Base-by-base conservation (phyloP, 495 filamentous ascomycete species). In the Penicillium fimorum region DNA sequence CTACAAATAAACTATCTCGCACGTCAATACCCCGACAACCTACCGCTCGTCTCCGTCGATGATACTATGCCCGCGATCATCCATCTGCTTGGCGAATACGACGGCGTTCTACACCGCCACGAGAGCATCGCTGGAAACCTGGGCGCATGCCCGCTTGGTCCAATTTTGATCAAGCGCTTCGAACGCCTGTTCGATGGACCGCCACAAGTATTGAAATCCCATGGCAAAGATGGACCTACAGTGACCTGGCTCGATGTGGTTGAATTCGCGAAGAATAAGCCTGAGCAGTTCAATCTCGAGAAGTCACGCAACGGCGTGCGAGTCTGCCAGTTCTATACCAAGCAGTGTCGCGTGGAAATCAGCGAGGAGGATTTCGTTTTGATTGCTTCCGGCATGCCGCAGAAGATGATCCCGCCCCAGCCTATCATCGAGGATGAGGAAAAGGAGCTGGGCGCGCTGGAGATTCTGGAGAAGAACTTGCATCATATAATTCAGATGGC, bases 91-190 rank as follows among this genome's bases (percentile, higher is more conserved):
- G 79, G 80, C 62, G 84, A 91, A 62, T 96, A 94, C 67, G 88
- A 90, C 58, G 90, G 87, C 43, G 88, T 95, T 18, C 76, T 96
- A 20, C 87, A 90, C 56, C 84, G 90, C 33, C 87, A 92, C 66
- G 91, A 96, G 71, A 91, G 87, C 62, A 84, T 96, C 52, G 90
- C 91, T 42, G 84, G 86, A 48, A 94, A 92, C 64, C 79, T 96
- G 17, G 91, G 91, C 63, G 90, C 90, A 42, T 87, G 90, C 52
- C 88, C 91, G 13, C 79, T 91, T 11, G 90, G 87, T 7, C 89
- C 90, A 33, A 89, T 92, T 38, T 74, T 95, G 50, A 83, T 94
- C 52, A 89, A 91, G 71, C 86, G 89, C 33, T 91, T 95, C 69
- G 90, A 95, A 71, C 82, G 89, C 37, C 74, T 92, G 11, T 95